phyloP scores from a whole-genome alignment of 2,329 filamentous ascomycete genomes.

The Fusarium xylarioides region DNA sequence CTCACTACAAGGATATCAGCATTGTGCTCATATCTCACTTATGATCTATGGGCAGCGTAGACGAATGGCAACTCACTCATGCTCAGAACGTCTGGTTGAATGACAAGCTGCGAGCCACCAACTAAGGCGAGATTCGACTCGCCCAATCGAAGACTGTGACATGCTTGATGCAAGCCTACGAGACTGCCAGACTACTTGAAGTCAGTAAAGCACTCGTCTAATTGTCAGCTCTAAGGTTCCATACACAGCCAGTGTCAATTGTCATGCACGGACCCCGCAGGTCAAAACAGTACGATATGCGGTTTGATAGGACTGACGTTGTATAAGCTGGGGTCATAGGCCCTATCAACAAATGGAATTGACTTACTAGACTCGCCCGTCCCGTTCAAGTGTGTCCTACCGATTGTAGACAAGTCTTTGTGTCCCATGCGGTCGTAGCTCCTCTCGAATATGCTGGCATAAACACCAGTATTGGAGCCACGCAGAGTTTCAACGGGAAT shows the following conservation, averaged over 20 bases:
- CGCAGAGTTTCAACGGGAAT: not conserved
- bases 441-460: constrained; percentile 8
- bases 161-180: not conserved
- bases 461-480: not conserved
- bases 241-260: constrained; percentile 7
- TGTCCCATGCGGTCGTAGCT: constrained; percentile 7
- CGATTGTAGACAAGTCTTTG: constrained; percentile 3
- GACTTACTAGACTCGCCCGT: not conserved
- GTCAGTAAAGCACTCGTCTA: not conserved
- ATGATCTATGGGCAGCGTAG: rapidly evolving
- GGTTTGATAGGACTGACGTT: not conserved
- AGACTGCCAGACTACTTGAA: not conserved
- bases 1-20: not conserved
- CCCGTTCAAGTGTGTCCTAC: not conserved
- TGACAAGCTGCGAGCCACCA: constrained; percentile 5
- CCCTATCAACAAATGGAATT: rapidly evolving
- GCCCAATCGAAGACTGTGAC: not conserved
- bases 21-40: rapidly evolving
- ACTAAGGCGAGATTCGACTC: not conserved
- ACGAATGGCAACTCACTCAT: not conserved
- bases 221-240: rapidly evolving
- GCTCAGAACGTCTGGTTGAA: not conserved
- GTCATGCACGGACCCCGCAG: constrained; percentile 4
- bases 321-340: not conserved
- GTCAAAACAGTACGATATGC: constrained; percentile 6